These are phyloP conservation scores for Oidium heveae DNA, from an alignment of 2,329 filamentous ascomycete species.

Conservation along the genomic window DNA sequence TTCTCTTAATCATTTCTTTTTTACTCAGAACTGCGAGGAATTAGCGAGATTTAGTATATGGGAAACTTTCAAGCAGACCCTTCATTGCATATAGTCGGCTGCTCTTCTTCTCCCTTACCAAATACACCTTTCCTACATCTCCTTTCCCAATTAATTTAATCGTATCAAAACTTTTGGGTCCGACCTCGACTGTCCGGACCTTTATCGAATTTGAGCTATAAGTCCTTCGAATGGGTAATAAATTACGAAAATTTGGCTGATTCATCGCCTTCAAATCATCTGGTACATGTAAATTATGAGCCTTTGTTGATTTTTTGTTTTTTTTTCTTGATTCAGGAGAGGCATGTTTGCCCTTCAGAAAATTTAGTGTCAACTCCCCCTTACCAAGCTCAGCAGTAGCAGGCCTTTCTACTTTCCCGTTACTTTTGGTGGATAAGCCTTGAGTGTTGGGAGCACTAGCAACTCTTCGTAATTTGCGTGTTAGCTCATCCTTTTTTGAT, in stretches of 20 bases:
- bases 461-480: slow-evolving; percentile 74
- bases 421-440: slow-evolving; percentile 48
- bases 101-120: slow-evolving; percentile 96
- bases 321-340: slow-evolving; percentile 19
- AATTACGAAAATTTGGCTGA: slow-evolving; percentile 38
- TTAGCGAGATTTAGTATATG: slow-evolving; percentile 3
- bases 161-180: slow-evolving; percentile 91
- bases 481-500: slow-evolving; percentile 74
- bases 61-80: slow-evolving; percentile 27
- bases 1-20: slow-evolving; percentile 99
- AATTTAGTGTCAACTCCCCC: slow-evolving; percentile 41
- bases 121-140: slow-evolving; percentile 93
- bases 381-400: slow-evolving; percentile 71
- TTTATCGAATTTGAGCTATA: slow-evolving; percentile 99
- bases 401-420: slow-evolving; percentile 38
- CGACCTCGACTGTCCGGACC: slow-evolving; percentile 87
- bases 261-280: slow-evolving; percentile 36
- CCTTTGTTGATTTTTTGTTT: slow-evolving; percentile 8
- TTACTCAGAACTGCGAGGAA: slow-evolving; percentile 63
- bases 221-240: slow-evolving; percentile 65
- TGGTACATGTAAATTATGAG: slow-evolving; percentile 18
- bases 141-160: slow-evolving; percentile 98
- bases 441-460: slow-evolving; percentile 94
- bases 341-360: slow-evolving; percentile 21
- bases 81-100: slow-evolving; percentile 94